A percentile compares a stretch with the other conserved stretches of the same genome.
Evolutionary conservation across 2,329 filamentous ascomycete genomes (phyloP).

Genomic region (Whalleya microplaca): DNA sequence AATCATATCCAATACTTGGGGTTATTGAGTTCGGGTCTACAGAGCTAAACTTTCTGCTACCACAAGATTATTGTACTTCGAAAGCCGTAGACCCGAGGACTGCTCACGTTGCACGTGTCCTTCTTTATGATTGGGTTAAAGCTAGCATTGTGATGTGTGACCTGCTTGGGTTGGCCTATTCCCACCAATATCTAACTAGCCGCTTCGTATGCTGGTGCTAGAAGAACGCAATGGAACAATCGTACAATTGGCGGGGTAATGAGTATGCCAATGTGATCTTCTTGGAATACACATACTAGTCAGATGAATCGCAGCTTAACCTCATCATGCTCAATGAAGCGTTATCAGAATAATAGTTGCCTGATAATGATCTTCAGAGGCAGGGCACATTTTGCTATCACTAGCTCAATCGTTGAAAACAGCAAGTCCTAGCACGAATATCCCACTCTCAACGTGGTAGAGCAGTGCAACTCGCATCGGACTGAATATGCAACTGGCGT

Average conservation of each 20-base stretch:
- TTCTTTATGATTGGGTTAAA: conserved; percentile 23
- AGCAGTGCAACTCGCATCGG: conserved; percentile 10
- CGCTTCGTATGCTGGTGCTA: conserved; percentile 15
- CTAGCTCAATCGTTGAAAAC: neutral
- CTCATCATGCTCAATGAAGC: conserved; percentile 4
- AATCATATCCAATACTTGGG: neutral
- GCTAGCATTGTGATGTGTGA: conserved; percentile 23
- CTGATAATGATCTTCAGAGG: conserved; percentile 6
- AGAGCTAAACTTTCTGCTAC: conserved; percentile 9
- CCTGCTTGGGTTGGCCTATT: conserved; percentile 13
- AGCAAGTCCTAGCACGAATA: conserved; percentile 11
- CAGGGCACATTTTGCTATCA: conserved; percentile 9
- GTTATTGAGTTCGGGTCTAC: conserved; percentile 10
- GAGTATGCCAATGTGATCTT: conserved; percentile 5
- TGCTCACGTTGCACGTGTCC: conserved; percentile 26
- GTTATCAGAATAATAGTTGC: conserved; percentile 1
- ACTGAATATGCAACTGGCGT: conserved; percentile 2
- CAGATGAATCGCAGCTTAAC: conserved; percentile 2
- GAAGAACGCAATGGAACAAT: conserved; percentile 12
- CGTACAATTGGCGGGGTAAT: neutral
- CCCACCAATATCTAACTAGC: conserved; percentile 20
- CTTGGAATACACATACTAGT: neutral
- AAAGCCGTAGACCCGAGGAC: conserved; percentile 16
- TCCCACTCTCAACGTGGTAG: conserved; percentile 16
- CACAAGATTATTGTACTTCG: conserved; percentile 22